phyloP scores from a whole-genome alignment of 2,329 filamentous ascomycete genomes.

The Aspergillus jensenii region DNA sequence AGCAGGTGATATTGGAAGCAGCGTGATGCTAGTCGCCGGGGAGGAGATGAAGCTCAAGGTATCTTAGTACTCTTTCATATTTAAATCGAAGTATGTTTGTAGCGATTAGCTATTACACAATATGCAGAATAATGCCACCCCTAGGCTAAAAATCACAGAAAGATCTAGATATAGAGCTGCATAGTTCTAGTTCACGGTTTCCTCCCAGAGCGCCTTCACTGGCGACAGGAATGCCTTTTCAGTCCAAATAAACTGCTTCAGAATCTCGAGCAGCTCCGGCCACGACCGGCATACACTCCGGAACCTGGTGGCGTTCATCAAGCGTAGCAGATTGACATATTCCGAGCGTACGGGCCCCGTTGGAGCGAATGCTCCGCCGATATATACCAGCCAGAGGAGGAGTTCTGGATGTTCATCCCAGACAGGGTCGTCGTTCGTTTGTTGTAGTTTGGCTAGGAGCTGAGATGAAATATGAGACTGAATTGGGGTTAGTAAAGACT shows the following conservation, averaged over 20 bases:
- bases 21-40: no score
- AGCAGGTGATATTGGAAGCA: no score
- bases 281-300: background rate
- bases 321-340: background rate
- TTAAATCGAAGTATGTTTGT: no score
- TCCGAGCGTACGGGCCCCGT: background rate
- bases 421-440: background rate
- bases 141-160: no score
- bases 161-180: no score
- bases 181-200: background rate
- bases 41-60: no score
- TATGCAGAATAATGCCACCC: no score
- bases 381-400: conserved; percentile 1
- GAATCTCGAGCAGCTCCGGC: background rate
- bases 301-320: background rate
- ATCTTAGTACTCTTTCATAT: no score
- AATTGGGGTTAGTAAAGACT: background rate
- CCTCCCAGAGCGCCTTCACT: conserved; percentile 1
- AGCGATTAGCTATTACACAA: no score
- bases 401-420: background rate
- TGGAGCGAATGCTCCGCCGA: conserved; percentile 6
- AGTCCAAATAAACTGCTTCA: conserved; percentile 5
- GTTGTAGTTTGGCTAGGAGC: background rate
- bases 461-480: background rate
- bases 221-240: conserved; percentile 1